phyloP scores from a whole-genome alignment of 208 protist genomes.

The Endotrypanum monterogeii region DNA sequence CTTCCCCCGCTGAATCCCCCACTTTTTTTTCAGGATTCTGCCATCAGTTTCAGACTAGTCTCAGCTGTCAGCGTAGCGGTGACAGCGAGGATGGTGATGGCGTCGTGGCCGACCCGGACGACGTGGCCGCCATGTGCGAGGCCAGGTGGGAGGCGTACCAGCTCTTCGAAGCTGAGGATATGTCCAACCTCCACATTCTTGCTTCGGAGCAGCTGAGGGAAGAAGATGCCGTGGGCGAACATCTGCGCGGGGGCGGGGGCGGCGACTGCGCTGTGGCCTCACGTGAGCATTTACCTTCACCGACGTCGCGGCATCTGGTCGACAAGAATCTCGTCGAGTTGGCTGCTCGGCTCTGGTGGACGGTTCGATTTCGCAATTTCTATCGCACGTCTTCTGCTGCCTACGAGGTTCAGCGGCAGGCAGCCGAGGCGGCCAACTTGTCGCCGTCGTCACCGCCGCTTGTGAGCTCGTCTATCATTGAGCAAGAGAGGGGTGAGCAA shows the following conservation, averaged over 20 bases:
- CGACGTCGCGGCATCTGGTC: constrained; percentile 9
- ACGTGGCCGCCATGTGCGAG: constrained; percentile 17
- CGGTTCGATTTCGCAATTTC: constrained; percentile 31
- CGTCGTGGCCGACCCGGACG: constrained; percentile 11
- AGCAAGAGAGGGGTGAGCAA: background rate
- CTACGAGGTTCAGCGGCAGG: constrained; percentile 37
- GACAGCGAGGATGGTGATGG: constrained; percentile 2
- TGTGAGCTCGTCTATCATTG: background rate
- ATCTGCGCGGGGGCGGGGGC: background rate
- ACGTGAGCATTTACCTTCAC: background rate
- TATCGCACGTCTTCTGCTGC: constrained; percentile 20
- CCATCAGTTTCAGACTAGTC: background rate
- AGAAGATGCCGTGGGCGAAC: background rate
- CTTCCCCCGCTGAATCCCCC: background rate
- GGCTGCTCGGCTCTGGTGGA: constrained; percentile 39
- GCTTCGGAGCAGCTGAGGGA: constrained; percentile 23
- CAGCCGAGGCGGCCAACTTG: constrained; percentile 16
- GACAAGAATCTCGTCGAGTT: constrained; percentile 29
- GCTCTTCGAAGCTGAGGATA: constrained; percentile 31
- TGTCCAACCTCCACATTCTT: constrained; percentile 26
- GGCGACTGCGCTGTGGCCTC: background rate
- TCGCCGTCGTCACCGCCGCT: constrained; percentile 4
- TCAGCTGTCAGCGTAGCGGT: background rate
- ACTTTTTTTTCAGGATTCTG: too few relatives aligned
- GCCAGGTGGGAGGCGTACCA: constrained; percentile 38